Conservation (phyloP, 805 yeast genomes). For the Kodamaea laetipori region DNA sequence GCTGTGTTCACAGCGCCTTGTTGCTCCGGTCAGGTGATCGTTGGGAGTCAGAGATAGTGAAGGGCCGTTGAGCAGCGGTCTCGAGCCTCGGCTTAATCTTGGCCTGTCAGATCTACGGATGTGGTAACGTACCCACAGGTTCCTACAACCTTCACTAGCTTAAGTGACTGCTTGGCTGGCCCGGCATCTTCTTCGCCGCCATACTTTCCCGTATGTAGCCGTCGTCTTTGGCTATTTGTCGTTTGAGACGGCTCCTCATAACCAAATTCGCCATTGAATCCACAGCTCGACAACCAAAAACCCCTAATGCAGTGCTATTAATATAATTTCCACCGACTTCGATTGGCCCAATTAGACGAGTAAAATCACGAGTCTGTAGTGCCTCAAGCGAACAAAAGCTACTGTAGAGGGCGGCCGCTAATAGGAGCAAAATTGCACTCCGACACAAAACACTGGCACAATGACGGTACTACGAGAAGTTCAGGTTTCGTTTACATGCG, state of each 20-base stretch:
- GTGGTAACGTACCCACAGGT: too few relatives aligned
- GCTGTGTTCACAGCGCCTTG: background rate
- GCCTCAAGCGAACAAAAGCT: background rate
- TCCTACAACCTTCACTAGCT: too few relatives aligned
- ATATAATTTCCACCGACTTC: background rate
- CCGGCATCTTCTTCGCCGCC: too few relatives aligned
- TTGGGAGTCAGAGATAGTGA: background rate
- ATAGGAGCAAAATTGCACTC: background rate
- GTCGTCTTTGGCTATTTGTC: too few relatives aligned
- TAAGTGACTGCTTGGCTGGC: too few relatives aligned
- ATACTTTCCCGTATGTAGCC: too few relatives aligned
- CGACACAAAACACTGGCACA: too few relatives aligned
- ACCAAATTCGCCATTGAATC: slow-evolving; percentile 3
- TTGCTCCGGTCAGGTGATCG: background rate
- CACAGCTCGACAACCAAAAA: background rate
- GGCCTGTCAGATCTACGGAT: too few relatives aligned
- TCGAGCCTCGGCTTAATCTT: too few relatives aligned
- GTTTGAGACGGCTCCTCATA: slow-evolving; percentile 1
- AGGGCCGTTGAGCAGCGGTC: too few relatives aligned
- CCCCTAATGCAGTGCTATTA: slow-evolving; percentile 1
- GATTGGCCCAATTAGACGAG: slow-evolving; percentile 1
- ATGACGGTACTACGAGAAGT: too few relatives aligned
- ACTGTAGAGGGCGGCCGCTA: background rate
- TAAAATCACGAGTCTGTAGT: background rate
- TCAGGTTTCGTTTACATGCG: too few relatives aligned